phyloP scores from a whole-genome alignment of 2,329 filamentous ascomycete genomes.

The Cordyceps javanica region DNA sequence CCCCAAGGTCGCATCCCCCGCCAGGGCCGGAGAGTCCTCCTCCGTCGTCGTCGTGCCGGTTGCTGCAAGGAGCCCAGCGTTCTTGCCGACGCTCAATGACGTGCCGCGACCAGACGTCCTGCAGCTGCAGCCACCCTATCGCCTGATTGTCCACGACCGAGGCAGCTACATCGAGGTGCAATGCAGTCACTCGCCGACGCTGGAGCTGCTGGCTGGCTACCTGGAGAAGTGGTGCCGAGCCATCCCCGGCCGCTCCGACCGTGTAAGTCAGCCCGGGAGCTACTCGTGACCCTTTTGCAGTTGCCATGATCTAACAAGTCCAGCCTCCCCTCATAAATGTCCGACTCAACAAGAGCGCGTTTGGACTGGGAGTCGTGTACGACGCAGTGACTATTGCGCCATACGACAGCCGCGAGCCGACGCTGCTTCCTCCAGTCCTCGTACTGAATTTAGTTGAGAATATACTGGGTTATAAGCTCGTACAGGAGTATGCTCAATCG shows the following conservation, averaged over 20 bases:
- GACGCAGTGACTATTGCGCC: conserved; percentile 36
- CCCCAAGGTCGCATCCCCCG: conserved; percentile 19
- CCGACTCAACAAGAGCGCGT: conserved; percentile 37
- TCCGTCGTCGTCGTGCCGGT: conserved; percentile 7
- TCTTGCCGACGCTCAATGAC: conserved; percentile 34
- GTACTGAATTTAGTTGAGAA: conserved; percentile 41
- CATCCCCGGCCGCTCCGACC: neutral
- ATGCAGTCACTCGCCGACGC: conserved; percentile 40
- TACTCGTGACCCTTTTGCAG: too few relatives aligned
- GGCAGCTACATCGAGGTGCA: conserved; percentile 34
- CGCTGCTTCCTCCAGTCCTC: conserved; percentile 35
- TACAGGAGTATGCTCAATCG: conserved; percentile 17
- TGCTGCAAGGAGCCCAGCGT: conserved; percentile 17
- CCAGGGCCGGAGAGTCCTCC: neutral
- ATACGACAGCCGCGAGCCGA: conserved; percentile 24
- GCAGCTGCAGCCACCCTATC: conserved; percentile 40
- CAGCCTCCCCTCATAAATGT: conserved; percentile 38
- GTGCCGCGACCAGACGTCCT: conserved; percentile 43
- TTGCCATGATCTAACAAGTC: neutral
- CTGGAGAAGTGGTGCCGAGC: conserved; percentile 40
- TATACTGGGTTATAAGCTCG: conserved; percentile 36
- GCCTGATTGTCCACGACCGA: conserved; percentile 33
- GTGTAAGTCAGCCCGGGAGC: conserved; percentile 16
- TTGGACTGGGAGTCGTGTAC: conserved; percentile 37
- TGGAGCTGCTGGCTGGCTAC: conserved; percentile 40